Evolutionary conservation across 306 rosid species (phyloP).

Genomic region (Cicer chorassanicum): DNA sequence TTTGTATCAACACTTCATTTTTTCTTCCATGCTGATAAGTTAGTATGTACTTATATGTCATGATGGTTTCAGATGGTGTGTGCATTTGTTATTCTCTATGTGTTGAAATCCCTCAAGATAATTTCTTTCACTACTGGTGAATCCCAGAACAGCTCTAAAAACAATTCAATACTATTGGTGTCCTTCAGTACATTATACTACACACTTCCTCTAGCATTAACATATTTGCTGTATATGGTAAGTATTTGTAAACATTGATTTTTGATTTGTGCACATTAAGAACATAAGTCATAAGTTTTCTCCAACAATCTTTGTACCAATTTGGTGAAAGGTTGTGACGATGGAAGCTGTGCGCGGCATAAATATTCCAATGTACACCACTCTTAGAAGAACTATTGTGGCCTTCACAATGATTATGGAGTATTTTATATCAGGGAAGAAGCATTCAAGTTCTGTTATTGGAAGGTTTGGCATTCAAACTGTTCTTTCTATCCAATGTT

Average conservation of each 20-base stretch:
- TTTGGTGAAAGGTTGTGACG: constrained; percentile 62
- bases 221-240: constrained; percentile 72
- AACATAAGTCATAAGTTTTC: not conserved
- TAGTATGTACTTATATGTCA: not conserved
- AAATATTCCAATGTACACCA: constrained; percentile 77
- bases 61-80: constrained; percentile 58
- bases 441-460: constrained; percentile 61
- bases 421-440: constrained; percentile 60
- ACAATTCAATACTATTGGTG: constrained; percentile 55
- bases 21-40: constrained; percentile 8
- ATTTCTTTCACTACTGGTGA: constrained; percentile 65
- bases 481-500: constrained; percentile 23
- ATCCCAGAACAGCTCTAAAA: constrained; percentile 42
- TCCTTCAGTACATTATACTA: constrained; percentile 54
- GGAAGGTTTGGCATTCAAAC: constrained; percentile 54
- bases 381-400: constrained; percentile 72
- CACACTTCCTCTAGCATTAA: constrained; percentile 68
- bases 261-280: not conserved
- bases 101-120: constrained; percentile 55
- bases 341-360: constrained; percentile 81
- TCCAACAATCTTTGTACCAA: constrained; percentile 11
- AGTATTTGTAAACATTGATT: constrained; percentile 25
- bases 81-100: constrained; percentile 61
- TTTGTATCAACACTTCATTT: not conserved
- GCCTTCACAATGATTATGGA: constrained; percentile 75